Conservation (phyloP, 495 filamentous ascomycete species). For the Aspergillus incahuasiensis region DNA sequence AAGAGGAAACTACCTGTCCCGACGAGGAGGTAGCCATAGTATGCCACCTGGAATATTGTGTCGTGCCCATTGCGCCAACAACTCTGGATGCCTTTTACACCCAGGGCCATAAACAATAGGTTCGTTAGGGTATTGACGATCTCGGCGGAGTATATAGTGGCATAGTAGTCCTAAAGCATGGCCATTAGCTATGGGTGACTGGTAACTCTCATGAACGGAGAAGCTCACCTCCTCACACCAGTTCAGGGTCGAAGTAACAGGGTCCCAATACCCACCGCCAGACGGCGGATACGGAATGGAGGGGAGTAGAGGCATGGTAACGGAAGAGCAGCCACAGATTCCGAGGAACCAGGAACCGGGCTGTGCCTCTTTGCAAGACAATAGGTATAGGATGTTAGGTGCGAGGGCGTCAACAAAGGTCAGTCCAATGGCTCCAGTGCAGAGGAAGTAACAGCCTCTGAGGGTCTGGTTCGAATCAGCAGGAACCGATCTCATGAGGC, state of each 20-base stretch:
- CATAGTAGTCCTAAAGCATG: slow-evolving; percentile 53
- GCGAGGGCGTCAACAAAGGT: neutral
- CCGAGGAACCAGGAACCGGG: neutral
- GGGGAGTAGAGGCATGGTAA: slow-evolving; percentile 40
- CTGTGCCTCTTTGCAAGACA: neutral
- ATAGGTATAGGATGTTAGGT: neutral
- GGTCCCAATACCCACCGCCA: slow-evolving; percentile 70
- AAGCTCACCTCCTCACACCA: slow-evolving; percentile 83
- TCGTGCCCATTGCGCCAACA: slow-evolving; percentile 68
- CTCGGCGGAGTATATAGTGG: slow-evolving; percentile 56
- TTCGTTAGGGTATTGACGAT: slow-evolving; percentile 77
- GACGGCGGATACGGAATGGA: slow-evolving; percentile 65
- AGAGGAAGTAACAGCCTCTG: neutral
- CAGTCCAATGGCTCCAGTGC: neutral
- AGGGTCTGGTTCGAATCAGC: neutral
- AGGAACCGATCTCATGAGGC: neutral
- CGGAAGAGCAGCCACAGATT: slow-evolving; percentile 4
- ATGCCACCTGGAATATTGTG: slow-evolving; percentile 65
- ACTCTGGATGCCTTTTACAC: slow-evolving; percentile 65
- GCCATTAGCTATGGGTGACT: neutral
- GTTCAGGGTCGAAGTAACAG: slow-evolving; percentile 84
- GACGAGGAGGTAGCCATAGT: slow-evolving; percentile 71
- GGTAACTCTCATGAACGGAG: neutral
- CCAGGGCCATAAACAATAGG: slow-evolving; percentile 69
- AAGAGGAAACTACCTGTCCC: slow-evolving; percentile 79